These are phyloP conservation scores for Alternaria dauci DNA, from an alignment of 2,329 filamentous ascomycete genomes.

Conservation along the genomic window DNA sequence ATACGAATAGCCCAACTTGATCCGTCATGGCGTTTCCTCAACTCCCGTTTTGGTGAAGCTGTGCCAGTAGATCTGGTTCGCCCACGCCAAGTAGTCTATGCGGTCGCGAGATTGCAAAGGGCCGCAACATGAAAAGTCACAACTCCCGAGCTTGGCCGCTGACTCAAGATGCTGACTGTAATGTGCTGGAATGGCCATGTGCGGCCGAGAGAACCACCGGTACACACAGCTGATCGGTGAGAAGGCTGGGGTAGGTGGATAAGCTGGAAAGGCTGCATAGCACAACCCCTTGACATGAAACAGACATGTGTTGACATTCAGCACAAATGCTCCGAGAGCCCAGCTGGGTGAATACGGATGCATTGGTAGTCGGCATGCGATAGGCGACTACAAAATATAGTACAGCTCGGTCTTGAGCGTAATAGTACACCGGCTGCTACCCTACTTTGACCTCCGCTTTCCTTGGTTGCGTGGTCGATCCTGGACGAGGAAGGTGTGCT, in stretches of 20 bases:
- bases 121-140: neutral
- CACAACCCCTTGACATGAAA: neutral
- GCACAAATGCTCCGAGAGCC: neutral
- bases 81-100: neutral
- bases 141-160: neutral
- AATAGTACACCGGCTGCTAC: constrained; percentile 26
- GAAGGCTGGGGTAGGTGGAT: neutral
- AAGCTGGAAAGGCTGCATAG: neutral
- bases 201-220: constrained; percentile 7
- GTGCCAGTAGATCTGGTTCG: neutral
- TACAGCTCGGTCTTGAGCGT: constrained; percentile 27
- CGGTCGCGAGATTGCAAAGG: constrained; percentile 1
- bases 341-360: constrained; percentile 3
- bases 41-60: neutral
- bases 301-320: neutral
- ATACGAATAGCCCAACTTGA: neutral
- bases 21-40: neutral
- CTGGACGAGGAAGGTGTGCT: constrained; percentile 90
- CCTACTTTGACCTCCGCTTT: constrained; percentile 68
- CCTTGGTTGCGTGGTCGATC: constrained; percentile 88
- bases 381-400: constrained; percentile 17
- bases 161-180: neutral
- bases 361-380: constrained; percentile 15
- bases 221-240: neutral
- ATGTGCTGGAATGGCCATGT: neutral